phyloP scores from a whole-genome alignment of 768 basidiomycete genomes.

The Boletus speciosus region DNA sequence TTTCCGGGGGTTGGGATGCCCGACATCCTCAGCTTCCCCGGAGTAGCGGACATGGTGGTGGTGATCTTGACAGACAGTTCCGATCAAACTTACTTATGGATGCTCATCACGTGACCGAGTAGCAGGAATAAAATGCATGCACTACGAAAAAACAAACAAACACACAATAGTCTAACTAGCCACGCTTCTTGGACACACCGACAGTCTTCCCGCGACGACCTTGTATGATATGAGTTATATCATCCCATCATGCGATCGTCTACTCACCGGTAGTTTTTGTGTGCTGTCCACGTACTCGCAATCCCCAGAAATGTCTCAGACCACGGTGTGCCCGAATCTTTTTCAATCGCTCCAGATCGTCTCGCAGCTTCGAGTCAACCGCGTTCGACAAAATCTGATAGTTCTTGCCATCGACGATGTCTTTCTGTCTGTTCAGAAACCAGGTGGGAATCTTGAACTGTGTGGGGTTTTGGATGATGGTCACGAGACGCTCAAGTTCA shows the following conservation, averaged over 20 bases:
- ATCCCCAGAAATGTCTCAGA: conserved; percentile 88
- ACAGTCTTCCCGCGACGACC: conserved; percentile 95
- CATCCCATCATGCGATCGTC: background rate
- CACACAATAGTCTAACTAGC: conserved; percentile 30
- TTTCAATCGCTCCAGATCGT: conserved; percentile 97
- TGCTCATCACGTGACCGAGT: conserved; percentile 20
- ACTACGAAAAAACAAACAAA: conserved; percentile 1
- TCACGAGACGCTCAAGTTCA: conserved; percentile 97
- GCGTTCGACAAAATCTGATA: conserved; percentile 93
- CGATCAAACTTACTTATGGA: background rate
- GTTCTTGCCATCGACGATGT: conserved; percentile 96
- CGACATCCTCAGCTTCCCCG: conserved; percentile 40
- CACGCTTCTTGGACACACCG: conserved; percentile 91
- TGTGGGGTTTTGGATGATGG: conserved; percentile 98
- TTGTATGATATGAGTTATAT: conserved; percentile 27
- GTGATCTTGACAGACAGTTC: background rate
- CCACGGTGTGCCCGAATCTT: conserved; percentile 98
- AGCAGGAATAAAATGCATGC: background rate
- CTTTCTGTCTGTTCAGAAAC: conserved; percentile 99
- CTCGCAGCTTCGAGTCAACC: conserved; percentile 97
- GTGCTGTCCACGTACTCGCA: conserved; percentile 97
- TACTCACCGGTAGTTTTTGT: conserved; percentile 93
- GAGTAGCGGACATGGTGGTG: conserved; percentile 40
- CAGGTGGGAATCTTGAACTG: conserved; percentile 99
- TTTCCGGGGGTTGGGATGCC: conserved; percentile 48